phyloP scores from a whole-genome alignment of 805 yeast genomes.

The Saccharomycopsis sp. region DNA sequence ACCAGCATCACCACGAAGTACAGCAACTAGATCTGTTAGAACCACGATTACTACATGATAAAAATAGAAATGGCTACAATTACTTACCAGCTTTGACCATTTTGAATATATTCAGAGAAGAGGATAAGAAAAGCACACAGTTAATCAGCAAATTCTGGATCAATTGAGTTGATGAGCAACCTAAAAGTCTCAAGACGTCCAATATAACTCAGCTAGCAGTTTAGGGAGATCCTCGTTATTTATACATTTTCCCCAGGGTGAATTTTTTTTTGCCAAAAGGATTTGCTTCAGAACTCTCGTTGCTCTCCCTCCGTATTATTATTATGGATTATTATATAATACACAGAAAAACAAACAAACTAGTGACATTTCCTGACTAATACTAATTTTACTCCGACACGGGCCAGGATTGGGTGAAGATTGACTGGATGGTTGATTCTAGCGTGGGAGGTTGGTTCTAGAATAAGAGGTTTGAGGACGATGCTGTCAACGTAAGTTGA shows the following conservation, averaged over 20 bases:
- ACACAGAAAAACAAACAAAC: not conserved
- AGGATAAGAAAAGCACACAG: conserved; percentile 1
- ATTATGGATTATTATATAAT: too few species aligned
- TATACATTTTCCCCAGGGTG: not conserved
- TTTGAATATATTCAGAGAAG: conserved; percentile 11
- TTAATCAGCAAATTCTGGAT: not conserved
- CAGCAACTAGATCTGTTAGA: conserved; percentile 59
- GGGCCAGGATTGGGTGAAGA: too few species aligned
- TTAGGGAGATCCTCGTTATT: not conserved
- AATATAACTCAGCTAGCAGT: not conserved
- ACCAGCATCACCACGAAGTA: conserved; percentile 89
- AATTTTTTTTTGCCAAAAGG: not conserved
- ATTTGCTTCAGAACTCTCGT: not conserved
- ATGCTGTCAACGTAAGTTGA: too few species aligned
- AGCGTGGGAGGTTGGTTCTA: too few species aligned
- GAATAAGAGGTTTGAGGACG: too few species aligned
- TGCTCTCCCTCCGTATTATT: too few species aligned
- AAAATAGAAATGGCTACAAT: not conserved
- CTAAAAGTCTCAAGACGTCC: too few species aligned
- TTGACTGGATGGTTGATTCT: too few species aligned
- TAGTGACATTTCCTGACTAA: not conserved
- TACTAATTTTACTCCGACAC: not conserved
- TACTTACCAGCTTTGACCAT: conserved; percentile 30
- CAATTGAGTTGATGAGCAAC: not conserved
- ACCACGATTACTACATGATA: not conserved